Percentiles rank a stretch among this genome's conserved stretches.
phyloP scores from a whole-genome alignment of 2,329 filamentous ascomycete genomes.

The Fusarium sp. region DNA sequence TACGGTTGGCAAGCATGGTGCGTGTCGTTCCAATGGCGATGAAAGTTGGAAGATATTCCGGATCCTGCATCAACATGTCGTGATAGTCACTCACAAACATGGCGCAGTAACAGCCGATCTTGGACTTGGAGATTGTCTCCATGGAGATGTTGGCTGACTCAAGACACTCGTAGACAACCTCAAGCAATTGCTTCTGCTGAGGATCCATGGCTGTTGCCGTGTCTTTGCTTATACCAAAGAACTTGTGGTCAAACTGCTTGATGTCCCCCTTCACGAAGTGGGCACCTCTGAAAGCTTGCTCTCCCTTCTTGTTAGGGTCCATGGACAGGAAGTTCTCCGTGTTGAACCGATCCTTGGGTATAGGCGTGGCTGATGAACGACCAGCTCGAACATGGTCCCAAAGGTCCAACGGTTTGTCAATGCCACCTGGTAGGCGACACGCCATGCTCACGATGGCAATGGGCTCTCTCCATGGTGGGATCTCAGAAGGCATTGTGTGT shows the following conservation, averaged over 20 bases:
- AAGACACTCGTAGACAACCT: constrained; percentile 43
- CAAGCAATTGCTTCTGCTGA: constrained; percentile 42
- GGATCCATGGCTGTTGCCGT: constrained; percentile 44
- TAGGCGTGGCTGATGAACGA: constrained; percentile 37
- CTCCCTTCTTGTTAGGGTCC: constrained; percentile 42
- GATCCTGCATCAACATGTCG: constrained; percentile 43
- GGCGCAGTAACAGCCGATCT: constrained; percentile 44
- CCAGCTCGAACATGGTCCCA: constrained; percentile 43
- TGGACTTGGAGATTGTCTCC: constrained; percentile 39
- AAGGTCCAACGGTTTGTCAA: constrained; percentile 41
- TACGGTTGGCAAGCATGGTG: constrained; percentile 44
- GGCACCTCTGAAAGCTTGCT: constrained; percentile 40
- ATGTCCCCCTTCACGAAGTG: constrained; percentile 43
- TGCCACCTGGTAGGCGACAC: constrained; percentile 42
- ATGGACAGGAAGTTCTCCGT: constrained; percentile 43
- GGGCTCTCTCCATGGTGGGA: constrained; percentile 42
- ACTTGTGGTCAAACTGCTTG: constrained; percentile 45
- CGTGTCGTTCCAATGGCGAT: constrained; percentile 45
- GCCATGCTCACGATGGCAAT: constrained; percentile 44
- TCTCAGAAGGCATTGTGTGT: constrained; percentile 33
- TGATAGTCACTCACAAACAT: constrained; percentile 44
- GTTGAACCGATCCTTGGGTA: constrained; percentile 43
- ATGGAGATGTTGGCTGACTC: constrained; percentile 43
- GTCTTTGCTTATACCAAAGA: constrained; percentile 44
- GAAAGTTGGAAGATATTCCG: constrained; percentile 43